phyloP scores from a whole-genome alignment of 441 rosid genomes.

The Aleurites moluccanus region DNA sequence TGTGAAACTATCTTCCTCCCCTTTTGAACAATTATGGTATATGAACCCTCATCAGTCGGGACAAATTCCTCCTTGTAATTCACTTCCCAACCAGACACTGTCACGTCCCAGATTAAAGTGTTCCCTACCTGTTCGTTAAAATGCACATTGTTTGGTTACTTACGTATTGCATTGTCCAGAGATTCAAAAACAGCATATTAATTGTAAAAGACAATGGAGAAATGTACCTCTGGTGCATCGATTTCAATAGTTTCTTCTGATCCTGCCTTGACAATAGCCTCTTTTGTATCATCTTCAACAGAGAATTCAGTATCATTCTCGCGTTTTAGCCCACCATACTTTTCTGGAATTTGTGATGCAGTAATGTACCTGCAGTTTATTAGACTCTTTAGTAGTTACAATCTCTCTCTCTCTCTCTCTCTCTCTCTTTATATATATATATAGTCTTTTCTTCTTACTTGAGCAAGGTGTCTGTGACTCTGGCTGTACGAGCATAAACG shows the following conservation, averaged over 20 bases:
- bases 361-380: constrained; percentile 41
- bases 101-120: constrained; percentile 47
- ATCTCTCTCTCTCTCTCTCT: too few species aligned
- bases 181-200: not conserved
- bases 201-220: not conserved
- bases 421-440: too few species aligned
- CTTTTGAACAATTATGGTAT: constrained; percentile 44
- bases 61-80: constrained; percentile 59
- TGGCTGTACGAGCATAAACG: constrained; percentile 39
- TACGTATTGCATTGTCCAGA: too few species aligned
- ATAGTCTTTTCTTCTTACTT: constrained; percentile 34
- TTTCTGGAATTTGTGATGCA: constrained; percentile 46
- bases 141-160: not conserved
- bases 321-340: constrained; percentile 56
- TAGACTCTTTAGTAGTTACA: not conserved
- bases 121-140: constrained; percentile 33
- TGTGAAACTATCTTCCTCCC: constrained; percentile 31
- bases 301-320: constrained; percentile 49
- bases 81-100: constrained; percentile 59
- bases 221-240: constrained; percentile 35
- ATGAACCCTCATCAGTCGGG: constrained; percentile 45
- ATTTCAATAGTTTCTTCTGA: constrained; percentile 39
- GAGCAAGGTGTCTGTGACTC: constrained; percentile 46
- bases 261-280: constrained; percentile 37
- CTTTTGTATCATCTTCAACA: constrained; percentile 34